phyloP scores from a whole-genome alignment of 345 rosid genomes.

The Turritis glabra region DNA sequence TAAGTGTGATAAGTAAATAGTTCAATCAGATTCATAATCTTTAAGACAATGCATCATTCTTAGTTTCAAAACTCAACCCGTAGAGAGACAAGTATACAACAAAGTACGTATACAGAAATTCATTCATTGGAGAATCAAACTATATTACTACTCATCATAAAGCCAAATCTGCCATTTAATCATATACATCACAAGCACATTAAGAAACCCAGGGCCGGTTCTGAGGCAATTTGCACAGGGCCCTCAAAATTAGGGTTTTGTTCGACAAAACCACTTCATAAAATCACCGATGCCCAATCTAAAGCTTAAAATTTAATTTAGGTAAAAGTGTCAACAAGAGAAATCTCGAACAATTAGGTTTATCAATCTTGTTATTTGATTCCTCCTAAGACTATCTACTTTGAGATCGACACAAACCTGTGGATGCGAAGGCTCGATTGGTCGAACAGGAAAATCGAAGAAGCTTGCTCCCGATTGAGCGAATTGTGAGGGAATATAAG shows the following conservation, averaged over 20 bases:
- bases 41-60: no score
- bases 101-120: no score
- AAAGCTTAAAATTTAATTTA: neutral
- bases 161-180: neutral
- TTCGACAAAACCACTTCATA: neutral
- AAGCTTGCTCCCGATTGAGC: neutral
- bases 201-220: no score
- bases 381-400: neutral
- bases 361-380: neutral
- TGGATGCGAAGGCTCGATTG: neutral
- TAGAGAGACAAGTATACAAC: no score
- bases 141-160: neutral
- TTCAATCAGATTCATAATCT: no score
- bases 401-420: slow-evolving; percentile 18
- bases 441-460: neutral
- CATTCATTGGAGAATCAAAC: no score
- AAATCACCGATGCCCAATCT: slow-evolving; percentile 1
- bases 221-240: neutral
- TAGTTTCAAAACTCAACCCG: no score
- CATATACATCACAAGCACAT: neutral
- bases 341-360: neutral
- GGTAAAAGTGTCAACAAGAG: neutral
- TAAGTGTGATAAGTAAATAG: neutral
- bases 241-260: neutral
- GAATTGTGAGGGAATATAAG: neutral